Base-by-base conservation (phyloP, 495 filamentous ascomycete species). In the Apodospora peruviana region DNA sequence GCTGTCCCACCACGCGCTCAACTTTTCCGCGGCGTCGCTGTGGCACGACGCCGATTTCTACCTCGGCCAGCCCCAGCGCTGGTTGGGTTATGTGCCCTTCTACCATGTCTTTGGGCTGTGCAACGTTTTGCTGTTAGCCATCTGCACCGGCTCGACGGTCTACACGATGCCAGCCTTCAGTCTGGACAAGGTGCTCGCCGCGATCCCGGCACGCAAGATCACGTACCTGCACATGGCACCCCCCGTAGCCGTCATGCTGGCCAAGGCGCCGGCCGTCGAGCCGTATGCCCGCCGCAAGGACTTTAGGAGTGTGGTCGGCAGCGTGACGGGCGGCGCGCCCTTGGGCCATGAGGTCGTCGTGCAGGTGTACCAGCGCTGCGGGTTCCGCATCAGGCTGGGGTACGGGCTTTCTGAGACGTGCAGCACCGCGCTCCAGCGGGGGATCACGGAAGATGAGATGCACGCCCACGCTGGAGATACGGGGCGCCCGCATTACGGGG, bases 401-500 rank as follows among this genome's bases (percentile, higher is more conserved):
- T 87, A 87, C 52, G 84, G 85, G 12, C 82, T 87, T 74, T 86
- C 80, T 11, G 84, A 88, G 56, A 79, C 75, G 11, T 83, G 78
- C 56, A 72, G 79, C 48, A 84, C 85, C 40, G 77, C 82, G 2
- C 68, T 80, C 24, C 80, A 85, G 46, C 71, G 78, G 23, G 69
- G 71, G 0, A 65, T 70, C 2, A 67, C 70, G 19, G 78, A 75
- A 41, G 70, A 68, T 8, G 84, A 80, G 56, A 75, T 79, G 54
- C 71, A 80, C 48, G 79, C 73, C 7, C 71, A 80, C 36, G 69
- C 75, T 1, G 84, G 77, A 1, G 85, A 84, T 21, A 77, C 72
- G n/a, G 72, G 77, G 70, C 12, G 69, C 79, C 11, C 76, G 64
- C 58, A 87, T 75, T 16, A 72, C 42, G 63, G 60, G 14, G 61